phyloP scores from a whole-genome alignment of 2,329 filamentous ascomycete genomes.

The Aspergillus proliferans region DNA sequence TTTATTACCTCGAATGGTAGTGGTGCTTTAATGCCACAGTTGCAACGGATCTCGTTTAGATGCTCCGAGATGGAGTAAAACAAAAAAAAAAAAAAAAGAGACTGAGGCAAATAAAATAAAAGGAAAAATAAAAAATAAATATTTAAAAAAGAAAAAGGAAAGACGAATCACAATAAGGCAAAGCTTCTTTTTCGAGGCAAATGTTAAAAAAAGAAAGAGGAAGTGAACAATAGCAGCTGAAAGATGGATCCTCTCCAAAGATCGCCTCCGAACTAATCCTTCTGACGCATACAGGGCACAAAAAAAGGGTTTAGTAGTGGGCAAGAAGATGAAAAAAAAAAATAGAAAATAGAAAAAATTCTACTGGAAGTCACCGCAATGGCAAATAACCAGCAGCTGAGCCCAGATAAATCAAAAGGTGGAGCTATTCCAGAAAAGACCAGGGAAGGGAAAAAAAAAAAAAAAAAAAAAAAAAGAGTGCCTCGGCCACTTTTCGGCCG shows the following conservation, averaged over 20 bases:
- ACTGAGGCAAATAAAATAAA: slow-evolving; percentile 1
- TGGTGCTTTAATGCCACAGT: background rate
- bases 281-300: slow-evolving; percentile 14
- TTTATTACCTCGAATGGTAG: background rate
- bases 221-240: slow-evolving; percentile 18
- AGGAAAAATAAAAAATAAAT: background rate
- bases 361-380: slow-evolving; percentile 7
- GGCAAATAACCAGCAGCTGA: slow-evolving; percentile 8
- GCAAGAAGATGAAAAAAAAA: slow-evolving; percentile 5
- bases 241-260: slow-evolving; percentile 15
- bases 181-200: background rate
- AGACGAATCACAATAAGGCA: slow-evolving; percentile 11
- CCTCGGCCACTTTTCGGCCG: slow-evolving; percentile 15
- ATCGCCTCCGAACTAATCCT: slow-evolving; percentile 12
- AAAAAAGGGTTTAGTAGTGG: slow-evolving; percentile 5
- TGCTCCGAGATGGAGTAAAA: background rate
- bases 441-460: background rate
- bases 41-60: background rate
- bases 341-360: slow-evolving; percentile 8
- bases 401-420: slow-evolving; percentile 14
- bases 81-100: slow-evolving; percentile 1
- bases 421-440: slow-evolving; percentile 16
- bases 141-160: background rate
- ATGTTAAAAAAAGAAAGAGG: slow-evolving; percentile 2
- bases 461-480: slow-evolving; percentile 5